A percentile compares a stretch with the other conserved stretches of the same genome.
Evolutionary conservation across 2,329 filamentous ascomycete genomes (phyloP).

Genomic region (Cordyceps fumosorosea): DNA sequence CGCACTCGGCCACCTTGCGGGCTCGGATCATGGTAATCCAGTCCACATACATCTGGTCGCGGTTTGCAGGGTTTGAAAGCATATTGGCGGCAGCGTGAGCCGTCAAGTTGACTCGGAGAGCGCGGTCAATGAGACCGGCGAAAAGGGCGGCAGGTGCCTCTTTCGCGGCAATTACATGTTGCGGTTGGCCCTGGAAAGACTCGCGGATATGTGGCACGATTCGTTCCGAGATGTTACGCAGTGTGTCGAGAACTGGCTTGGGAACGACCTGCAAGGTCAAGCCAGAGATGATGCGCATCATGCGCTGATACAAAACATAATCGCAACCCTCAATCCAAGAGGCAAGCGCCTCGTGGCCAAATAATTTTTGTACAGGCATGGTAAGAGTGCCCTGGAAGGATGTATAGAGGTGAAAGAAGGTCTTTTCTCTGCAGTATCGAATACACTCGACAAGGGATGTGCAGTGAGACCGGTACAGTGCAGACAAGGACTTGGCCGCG

Average conservation of each 20-base stretch:
- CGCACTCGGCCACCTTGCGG: slow-evolving; percentile 56
- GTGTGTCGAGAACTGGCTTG: slow-evolving; percentile 75
- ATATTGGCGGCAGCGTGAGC: slow-evolving; percentile 92
- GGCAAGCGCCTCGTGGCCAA: slow-evolving; percentile 72
- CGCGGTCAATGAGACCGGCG: slow-evolving; percentile 75
- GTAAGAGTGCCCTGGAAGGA: slow-evolving; percentile 95
- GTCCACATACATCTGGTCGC: slow-evolving; percentile 92
- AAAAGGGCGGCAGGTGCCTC: slow-evolving; percentile 85
- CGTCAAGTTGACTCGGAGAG: slow-evolving; percentile 84
- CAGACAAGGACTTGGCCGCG: slow-evolving; percentile 75
- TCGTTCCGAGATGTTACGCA: slow-evolving; percentile 77
- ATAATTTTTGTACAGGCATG: slow-evolving; percentile 89
- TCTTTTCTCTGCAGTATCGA: slow-evolving; percentile 92
- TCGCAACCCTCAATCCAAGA: slow-evolving; percentile 95
- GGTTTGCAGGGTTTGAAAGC: slow-evolving; percentile 79
- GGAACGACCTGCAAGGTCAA: slow-evolving; percentile 88
- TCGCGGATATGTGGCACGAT: slow-evolving; percentile 76
- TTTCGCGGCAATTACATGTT: slow-evolving; percentile 81
- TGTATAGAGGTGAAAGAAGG: slow-evolving; percentile 89
- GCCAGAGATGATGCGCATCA: slow-evolving; percentile 87
- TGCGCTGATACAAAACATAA: slow-evolving; percentile 91
- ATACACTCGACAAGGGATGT: slow-evolving; percentile 94
- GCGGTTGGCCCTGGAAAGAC: slow-evolving; percentile 78
- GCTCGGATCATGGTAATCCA: slow-evolving; percentile 65
- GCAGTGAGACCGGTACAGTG: slow-evolving; percentile 88